These are phyloP conservation scores for Singerocomus inundabilis DNA, from an alignment of 1,284 basidiomycete genomes.

Conservation along the genomic window DNA sequence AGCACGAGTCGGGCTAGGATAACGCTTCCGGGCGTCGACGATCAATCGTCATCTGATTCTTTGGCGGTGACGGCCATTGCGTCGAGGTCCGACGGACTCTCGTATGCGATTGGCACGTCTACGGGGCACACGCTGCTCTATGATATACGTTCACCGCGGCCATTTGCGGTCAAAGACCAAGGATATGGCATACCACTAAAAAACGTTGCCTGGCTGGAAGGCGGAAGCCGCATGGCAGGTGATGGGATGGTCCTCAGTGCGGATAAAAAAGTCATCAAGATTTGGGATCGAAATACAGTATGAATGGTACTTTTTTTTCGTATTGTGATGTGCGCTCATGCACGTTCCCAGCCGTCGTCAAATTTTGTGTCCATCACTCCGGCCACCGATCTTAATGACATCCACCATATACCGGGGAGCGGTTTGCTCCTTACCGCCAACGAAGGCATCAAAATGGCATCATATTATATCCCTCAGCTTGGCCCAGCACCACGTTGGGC, in stretches of 20 bases:
- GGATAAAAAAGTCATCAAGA: conserved; percentile 94
- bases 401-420: conserved; percentile 84
- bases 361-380: conserved; percentile 96
- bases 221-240: conserved; percentile 77
- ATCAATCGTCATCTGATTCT: conserved; percentile 30
- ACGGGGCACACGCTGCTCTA: conserved; percentile 95
- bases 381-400: conserved; percentile 82
- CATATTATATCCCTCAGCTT: conserved; percentile 93
- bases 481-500: conserved; percentile 98
- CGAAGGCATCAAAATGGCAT: conserved; percentile 89
- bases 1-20: conserved; percentile 36
- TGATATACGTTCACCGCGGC: conserved; percentile 83
- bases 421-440: conserved; percentile 89
- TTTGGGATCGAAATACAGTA: conserved; percentile 87
- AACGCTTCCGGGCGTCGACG: conserved; percentile 45
- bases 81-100: conserved; percentile 84
- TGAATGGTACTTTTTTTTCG: conserved; percentile 28
- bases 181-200: conserved; percentile 94
- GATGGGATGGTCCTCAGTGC: conserved; percentile 87
- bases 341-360: conserved; percentile 58
- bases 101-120: conserved; percentile 92
- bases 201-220: conserved; percentile 88
- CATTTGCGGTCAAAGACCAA: conserved; percentile 93
- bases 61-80: conserved; percentile 84
- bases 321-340: conserved; percentile 6